A percentile compares a stretch with the other conserved stretches of the same genome.
These are phyloP conservation scores for Sicyos baderoa DNA, from an alignment of 306 rosid genomes.

Conservation along the genomic window DNA sequence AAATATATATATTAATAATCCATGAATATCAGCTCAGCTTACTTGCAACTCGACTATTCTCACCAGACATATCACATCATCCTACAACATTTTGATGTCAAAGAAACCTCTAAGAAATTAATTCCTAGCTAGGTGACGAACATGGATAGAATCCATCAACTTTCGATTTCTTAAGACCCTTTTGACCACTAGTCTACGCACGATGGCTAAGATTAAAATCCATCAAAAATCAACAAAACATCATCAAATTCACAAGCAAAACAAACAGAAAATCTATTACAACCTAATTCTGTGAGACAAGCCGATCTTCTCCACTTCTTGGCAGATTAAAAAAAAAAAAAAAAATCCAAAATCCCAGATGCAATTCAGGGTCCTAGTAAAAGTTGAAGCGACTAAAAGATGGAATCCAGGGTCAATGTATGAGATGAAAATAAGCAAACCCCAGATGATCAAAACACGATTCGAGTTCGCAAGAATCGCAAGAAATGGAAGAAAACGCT, in stretches of 20 bases:
- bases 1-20: too few relatives aligned
- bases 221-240: neutral
- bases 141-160: too few relatives aligned
- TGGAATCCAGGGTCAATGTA: neutral
- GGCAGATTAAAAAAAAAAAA: neutral
- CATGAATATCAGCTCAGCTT: too few relatives aligned
- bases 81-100: too few relatives aligned
- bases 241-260: neutral
- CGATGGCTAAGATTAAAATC: too few relatives aligned
- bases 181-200: too few relatives aligned
- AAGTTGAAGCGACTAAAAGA: neutral
- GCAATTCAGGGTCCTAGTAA: neutral
- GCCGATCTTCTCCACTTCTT: neutral
- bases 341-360: neutral
- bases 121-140: too few relatives aligned
- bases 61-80: too few relatives aligned
- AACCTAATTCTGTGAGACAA: neutral
- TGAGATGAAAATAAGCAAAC: neutral
- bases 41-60: too few relatives aligned
- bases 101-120: too few relatives aligned
- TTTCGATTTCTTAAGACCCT: too few relatives aligned
- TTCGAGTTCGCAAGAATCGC: neutral
- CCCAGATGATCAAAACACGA: neutral
- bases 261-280: neutral
- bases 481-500: conserved; percentile 8